Percentiles rank a stretch among this genome's conserved stretches.
These are phyloP conservation scores for Harringtonia lauricola DNA, from an alignment of 2,329 filamentous ascomycete genomes.

Conservation along the genomic window DNA sequence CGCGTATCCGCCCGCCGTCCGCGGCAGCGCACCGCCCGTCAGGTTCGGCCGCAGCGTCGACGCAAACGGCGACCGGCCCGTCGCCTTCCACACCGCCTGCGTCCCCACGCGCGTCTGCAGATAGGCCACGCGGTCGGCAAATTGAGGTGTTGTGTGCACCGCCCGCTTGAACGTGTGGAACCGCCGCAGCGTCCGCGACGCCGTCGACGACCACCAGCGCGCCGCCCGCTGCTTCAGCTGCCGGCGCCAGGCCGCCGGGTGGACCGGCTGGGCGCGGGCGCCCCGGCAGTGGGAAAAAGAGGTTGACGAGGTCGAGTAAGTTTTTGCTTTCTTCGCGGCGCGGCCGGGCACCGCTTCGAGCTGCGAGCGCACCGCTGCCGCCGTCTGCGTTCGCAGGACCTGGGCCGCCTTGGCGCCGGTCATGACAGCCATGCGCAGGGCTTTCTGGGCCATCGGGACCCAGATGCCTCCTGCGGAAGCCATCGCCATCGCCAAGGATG, in stretches of 20 bases:
- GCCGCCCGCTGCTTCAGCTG: conserved; percentile 34
- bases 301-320: too few species aligned
- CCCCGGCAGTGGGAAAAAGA: too few species aligned
- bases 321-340: too few species aligned
- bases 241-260: conserved; percentile 37
- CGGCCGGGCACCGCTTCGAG: conserved; percentile 35
- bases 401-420: conserved; percentile 33
- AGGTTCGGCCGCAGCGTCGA: conserved; percentile 83
- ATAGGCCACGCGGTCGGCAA: conserved; percentile 37
- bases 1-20: conserved; percentile 82
- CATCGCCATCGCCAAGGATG: conserved; percentile 28
- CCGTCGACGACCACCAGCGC: conserved; percentile 33
- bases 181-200: conserved; percentile 28
- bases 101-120: conserved; percentile 37
- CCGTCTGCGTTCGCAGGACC: conserved; percentile 38
- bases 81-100: conserved; percentile 46
- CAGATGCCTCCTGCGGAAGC: conserved; percentile 44
- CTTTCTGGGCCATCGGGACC: conserved; percentile 43
- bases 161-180: conserved; percentile 34
- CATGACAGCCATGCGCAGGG: conserved; percentile 38
- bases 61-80: conserved; percentile 74
- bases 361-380: conserved; percentile 26
- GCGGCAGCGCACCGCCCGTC: conserved; percentile 74
- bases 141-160: conserved; percentile 23
- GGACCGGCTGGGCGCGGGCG: conserved; percentile 34